Base-by-base conservation (phyloP, 257 asterid genomes). In the Nicotiana tabacum region DNA sequence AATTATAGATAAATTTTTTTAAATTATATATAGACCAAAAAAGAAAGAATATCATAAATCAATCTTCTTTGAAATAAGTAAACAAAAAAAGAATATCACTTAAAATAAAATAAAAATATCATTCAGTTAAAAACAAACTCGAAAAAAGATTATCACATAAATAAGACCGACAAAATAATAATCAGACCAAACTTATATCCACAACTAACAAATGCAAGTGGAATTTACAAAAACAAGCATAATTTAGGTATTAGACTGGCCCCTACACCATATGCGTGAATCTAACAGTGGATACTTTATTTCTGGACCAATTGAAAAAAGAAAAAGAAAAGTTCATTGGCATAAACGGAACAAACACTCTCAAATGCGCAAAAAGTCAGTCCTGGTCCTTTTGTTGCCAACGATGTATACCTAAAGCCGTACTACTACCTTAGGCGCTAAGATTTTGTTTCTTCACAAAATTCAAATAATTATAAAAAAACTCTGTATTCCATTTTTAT, bases 201-300 rank as follows among this genome's bases (percentile, higher is more conserved):
- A 76, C 32, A 76, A 46, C 80, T 76, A 76, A 76, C 80, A 48
- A 76, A 76, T 76, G 80, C 15, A 76, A 51, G 80, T 27, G 64
- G 29, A 76, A 51, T 76, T 51, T 51, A 76, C 64, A 51, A 13
- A 74, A 46, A 74, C 80, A 74, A 51, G 64, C 64, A 76, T 74
- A 76, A 76, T 51, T 76, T 51, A 76, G 64, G 64, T 48, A 74
- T 4, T 39, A 27, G 80, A 15, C 16, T 76, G 80, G 27, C 80
- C 80, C 79, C 64, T 51, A 48, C 46, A 11, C 27, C 27, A 27
- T 48, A 74, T 51, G 64, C 46, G 16, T 51, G 80, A 76, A 51
- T 76, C 39, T 48, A 74, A 35, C 62, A 48, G 11, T 58, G 79
- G 24, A 51, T 5, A 51, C 46, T 51, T 76, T 76, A 74, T 74